Conservation (phyloP, 257 asterid genomes). For the Agastache rugosa region DNA sequence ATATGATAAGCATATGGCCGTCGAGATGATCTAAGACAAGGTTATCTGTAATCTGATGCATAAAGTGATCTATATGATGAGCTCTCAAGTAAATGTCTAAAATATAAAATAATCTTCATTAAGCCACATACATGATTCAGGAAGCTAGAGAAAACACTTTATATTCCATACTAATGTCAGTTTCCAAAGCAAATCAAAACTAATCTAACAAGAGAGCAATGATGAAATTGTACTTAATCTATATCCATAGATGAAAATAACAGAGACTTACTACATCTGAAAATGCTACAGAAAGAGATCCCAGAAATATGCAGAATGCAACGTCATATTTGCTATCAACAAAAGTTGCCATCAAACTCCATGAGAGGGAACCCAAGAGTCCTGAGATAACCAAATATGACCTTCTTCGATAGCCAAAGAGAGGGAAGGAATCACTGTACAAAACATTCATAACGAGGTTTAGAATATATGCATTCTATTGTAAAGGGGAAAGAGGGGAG, state of each 20-base stretch:
- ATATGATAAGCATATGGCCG: slow-evolving; percentile 11
- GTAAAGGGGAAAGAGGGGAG: slow-evolving; percentile 24
- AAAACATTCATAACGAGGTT: slow-evolving; percentile 14
- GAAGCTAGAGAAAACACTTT: not conserved
- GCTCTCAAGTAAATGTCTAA: slow-evolving; percentile 5
- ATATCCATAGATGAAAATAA: slow-evolving; percentile 19
- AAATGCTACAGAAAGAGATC: slow-evolving; percentile 96
- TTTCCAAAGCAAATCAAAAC: not conserved
- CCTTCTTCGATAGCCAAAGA: slow-evolving; percentile 95
- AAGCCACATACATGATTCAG: not conserved
- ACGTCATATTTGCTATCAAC: slow-evolving; percentile 89
- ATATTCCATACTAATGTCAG: not conserved
- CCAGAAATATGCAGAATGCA: slow-evolving; percentile 92
- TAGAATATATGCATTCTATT: not conserved
- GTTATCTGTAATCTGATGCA: not conserved
- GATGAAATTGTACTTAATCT: not conserved
- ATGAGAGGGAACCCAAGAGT: slow-evolving; percentile 91
- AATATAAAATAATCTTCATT: not conserved
- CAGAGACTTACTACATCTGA: slow-evolving; percentile 90
- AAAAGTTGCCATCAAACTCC: slow-evolving; percentile 93
- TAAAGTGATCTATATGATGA: not conserved
- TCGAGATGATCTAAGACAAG: not conserved
- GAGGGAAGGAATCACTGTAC: slow-evolving; percentile 87
- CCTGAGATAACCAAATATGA: slow-evolving; percentile 96
- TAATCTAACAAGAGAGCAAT: slow-evolving; percentile 7